phyloP scores from a whole-genome alignment of 2,329 filamentous ascomycete species.

The Epichloe sylvatica region DNA sequence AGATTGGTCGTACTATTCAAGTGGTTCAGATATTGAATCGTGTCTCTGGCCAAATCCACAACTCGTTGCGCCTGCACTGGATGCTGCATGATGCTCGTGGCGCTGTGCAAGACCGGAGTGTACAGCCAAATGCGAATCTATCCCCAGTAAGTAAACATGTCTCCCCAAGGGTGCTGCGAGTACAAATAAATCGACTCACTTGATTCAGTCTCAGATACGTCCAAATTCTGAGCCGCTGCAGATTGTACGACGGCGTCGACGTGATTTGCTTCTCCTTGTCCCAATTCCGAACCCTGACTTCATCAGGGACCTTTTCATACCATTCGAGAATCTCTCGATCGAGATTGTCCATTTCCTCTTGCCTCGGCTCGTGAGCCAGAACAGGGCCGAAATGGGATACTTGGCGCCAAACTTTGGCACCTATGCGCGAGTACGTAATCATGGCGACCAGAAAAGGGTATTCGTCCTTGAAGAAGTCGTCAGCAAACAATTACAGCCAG shows the following conservation, averaged over 20 bases:
- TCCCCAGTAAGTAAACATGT: not conserved
- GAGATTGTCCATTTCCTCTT: slow-evolving; percentile 63
- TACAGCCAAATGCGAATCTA: slow-evolving; percentile 75
- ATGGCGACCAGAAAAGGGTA: slow-evolving; percentile 67
- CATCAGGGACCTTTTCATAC: slow-evolving; percentile 61
- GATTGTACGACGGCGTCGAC: slow-evolving; percentile 46
- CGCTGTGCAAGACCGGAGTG: slow-evolving; percentile 72
- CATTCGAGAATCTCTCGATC: slow-evolving; percentile 77
- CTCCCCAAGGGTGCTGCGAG: not conserved
- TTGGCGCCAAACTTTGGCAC: slow-evolving; percentile 75
- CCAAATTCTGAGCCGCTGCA: slow-evolving; percentile 64
- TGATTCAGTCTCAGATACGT: slow-evolving; percentile 81
- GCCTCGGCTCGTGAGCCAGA: slow-evolving; percentile 49
- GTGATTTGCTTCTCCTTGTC: slow-evolving; percentile 35
- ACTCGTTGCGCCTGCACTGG: slow-evolving; percentile 57
- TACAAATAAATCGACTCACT: slow-evolving; percentile 16
- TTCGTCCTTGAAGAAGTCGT: slow-evolving; percentile 24
- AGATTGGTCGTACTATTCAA: slow-evolving; percentile 60
- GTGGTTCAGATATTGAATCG: slow-evolving; percentile 55
- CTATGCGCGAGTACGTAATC: slow-evolving; percentile 71
- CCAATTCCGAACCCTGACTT: slow-evolving; percentile 47
- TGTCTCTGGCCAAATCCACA: slow-evolving; percentile 63
- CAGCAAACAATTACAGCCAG: not conserved
- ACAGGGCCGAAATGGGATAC: slow-evolving; percentile 53
- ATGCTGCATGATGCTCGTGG: slow-evolving; percentile 69